These are phyloP conservation scores for Pseudisothecium myosuroides DNA, from an alignment of 225 moss, liverwort and hornwort genomes.

Conservation along the genomic window DNA sequence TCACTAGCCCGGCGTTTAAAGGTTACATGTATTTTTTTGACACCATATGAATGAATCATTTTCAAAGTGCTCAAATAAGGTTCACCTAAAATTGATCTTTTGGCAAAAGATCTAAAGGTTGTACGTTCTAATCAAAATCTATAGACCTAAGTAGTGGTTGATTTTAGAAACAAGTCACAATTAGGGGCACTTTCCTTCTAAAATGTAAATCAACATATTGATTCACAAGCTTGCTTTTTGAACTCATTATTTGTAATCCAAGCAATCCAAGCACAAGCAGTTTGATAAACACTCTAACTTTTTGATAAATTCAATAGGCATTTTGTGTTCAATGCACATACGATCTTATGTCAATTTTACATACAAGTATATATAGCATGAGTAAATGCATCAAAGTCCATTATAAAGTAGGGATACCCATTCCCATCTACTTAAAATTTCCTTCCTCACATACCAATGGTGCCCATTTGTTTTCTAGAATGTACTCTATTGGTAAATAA, in stretches of 20 bases:
- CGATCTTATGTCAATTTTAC: background rate
- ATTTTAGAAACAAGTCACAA: background rate
- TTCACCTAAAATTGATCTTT: background rate
- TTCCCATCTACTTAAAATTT: background rate
- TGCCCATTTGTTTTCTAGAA: background rate
- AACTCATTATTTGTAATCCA: background rate
- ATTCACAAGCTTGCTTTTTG: background rate
- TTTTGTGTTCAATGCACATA: background rate
- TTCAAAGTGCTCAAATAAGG: background rate
- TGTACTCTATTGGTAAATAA: no score
- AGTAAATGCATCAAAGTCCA: accelerated
- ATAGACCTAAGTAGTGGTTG: no score
- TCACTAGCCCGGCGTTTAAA: no score
- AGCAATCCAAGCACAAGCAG: no score
- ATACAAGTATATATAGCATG: background rate
- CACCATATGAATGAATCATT: background rate
- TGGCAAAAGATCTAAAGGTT: background rate
- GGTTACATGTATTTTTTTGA: no score
- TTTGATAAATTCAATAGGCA: background rate
- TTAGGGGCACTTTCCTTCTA: background rate
- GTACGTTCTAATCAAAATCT: background rate
- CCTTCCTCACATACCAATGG: accelerated
- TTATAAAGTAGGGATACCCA: background rate
- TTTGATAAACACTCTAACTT: background rate
- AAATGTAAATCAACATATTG: background rate